phyloP scores from a whole-genome alignment of 176 grass and related monocot genomes.

The Puya raimondii region DNA sequence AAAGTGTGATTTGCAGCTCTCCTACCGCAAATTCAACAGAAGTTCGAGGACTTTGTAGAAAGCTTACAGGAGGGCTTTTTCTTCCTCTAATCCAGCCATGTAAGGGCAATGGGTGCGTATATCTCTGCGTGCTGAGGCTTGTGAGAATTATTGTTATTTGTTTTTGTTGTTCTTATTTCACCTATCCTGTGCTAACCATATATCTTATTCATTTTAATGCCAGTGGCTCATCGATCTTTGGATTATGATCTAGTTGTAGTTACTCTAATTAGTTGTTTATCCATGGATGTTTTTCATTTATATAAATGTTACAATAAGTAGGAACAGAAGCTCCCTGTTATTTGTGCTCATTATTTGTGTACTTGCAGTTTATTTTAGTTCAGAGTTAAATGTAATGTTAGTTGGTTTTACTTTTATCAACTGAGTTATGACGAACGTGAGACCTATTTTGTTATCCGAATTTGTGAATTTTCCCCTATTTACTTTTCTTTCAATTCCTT shows the following conservation, averaged over 20 bases:
- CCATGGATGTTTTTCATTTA: constrained; percentile 1
- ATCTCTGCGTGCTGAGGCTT: background rate
- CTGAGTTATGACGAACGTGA: too few relatives aligned
- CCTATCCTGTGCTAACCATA: background rate
- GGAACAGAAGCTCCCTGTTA: background rate
- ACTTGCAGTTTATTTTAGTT: background rate
- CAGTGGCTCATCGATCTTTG: background rate
- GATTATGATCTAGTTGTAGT: background rate
- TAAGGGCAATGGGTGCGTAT: background rate
- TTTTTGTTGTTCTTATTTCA: background rate
- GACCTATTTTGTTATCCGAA: too few relatives aligned
- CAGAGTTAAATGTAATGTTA: too few relatives aligned
- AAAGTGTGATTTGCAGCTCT: constrained; percentile 34
- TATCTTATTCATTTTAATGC: background rate
- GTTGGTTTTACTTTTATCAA: too few relatives aligned
- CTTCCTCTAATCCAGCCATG: constrained; percentile 7
- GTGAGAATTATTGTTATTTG: constrained; percentile 1
- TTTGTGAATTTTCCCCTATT: too few relatives aligned
- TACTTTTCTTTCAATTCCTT: too few relatives aligned
- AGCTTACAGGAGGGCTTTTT: constrained; percentile 12
- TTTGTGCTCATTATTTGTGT: background rate
- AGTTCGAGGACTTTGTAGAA: constrained; percentile 14
- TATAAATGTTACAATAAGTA: background rate
- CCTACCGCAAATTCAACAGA: constrained; percentile 36
- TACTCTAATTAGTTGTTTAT: background rate